Conservation (phyloP, 1,284 basidiomycete genomes). For the Pholiota adiposa region DNA sequence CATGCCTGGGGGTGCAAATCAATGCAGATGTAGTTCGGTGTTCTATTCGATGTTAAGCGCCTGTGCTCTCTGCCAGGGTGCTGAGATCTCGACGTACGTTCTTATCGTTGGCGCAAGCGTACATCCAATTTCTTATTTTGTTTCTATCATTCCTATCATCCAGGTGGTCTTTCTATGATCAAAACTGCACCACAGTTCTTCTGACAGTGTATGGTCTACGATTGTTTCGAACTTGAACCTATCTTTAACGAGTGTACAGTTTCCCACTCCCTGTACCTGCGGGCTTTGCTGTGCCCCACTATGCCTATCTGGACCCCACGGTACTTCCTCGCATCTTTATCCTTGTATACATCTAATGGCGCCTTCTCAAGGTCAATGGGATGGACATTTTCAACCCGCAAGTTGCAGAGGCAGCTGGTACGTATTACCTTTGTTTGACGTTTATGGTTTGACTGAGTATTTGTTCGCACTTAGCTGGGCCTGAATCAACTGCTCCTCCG, state of each 20-base stretch:
- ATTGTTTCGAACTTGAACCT: neutral
- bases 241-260: neutral
- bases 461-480: neutral
- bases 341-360: neutral
- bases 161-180: slow-evolving; percentile 1
- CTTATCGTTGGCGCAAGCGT: neutral
- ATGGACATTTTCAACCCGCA: slow-evolving; percentile 6
- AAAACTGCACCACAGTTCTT: slow-evolving; percentile 1
- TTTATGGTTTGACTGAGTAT: neutral
- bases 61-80: slow-evolving; percentile 20
- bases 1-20: neutral
- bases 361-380: neutral
- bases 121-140: neutral
- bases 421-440: neutral
- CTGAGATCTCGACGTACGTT: neutral
- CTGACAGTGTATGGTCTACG: slow-evolving; percentile 3
- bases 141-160: neutral
- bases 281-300: slow-evolving; percentile 16
- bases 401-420: slow-evolving; percentile 1
- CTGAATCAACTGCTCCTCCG: slow-evolving; percentile 8
- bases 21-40: slow-evolving; percentile 20
- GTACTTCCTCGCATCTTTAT: slow-evolving; percentile 2
- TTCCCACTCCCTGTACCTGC: slow-evolving; percentile 17
- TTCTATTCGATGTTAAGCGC: slow-evolving; percentile 21
- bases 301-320: slow-evolving; percentile 21